Percentiles rank a stretch among this genome's conserved stretches.
Conservation (phyloP, 768 basidiomycete species). For the Termitomyces sp. region DNA sequence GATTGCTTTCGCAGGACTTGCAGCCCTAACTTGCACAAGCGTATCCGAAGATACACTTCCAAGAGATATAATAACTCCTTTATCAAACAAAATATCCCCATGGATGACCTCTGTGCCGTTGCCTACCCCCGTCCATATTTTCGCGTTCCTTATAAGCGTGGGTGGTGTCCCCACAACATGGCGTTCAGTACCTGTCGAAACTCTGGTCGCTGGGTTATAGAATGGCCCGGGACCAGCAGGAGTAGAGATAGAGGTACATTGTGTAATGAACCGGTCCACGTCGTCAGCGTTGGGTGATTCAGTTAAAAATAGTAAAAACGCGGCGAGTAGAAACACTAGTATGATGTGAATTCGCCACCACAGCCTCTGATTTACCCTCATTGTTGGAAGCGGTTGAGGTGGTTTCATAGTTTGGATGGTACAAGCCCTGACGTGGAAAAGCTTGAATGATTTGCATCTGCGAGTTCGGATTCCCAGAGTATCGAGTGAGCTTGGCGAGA, state of each 20-base stretch:
- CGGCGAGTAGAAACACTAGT: not conserved
- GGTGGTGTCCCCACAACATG: constrained; percentile 47
- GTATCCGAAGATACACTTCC: constrained; percentile 29
- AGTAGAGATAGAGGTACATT: constrained; percentile 8
- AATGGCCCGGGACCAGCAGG: constrained; percentile 10
- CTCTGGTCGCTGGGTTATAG: constrained; percentile 4
- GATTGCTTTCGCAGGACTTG: constrained; percentile 13
- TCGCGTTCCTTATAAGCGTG: constrained; percentile 59
- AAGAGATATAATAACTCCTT: constrained; percentile 56
- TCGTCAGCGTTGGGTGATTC: not conserved
- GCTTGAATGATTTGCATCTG: not conserved
- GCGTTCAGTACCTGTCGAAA: constrained; percentile 41
- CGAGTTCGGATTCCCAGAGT: not conserved
- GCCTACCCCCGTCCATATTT: constrained; percentile 69
- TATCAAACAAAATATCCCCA: constrained; percentile 58
- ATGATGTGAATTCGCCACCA: not conserved
- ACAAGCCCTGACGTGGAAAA: not conserved
- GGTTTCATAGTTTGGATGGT: constrained; percentile 5
- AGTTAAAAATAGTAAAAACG: not conserved
- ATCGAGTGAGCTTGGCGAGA: too few relatives aligned
- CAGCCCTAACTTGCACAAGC: constrained; percentile 11
- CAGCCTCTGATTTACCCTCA: not conserved
- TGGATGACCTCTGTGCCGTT: constrained; percentile 50
- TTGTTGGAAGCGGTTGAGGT: not conserved
- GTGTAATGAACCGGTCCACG: not conserved